Evolutionary conservation across 192 early-diverging fungal genomes (phyloP), one percentile per base, ranked within the genome.

Genomic region (Nowakowskiella sp.): DNA sequence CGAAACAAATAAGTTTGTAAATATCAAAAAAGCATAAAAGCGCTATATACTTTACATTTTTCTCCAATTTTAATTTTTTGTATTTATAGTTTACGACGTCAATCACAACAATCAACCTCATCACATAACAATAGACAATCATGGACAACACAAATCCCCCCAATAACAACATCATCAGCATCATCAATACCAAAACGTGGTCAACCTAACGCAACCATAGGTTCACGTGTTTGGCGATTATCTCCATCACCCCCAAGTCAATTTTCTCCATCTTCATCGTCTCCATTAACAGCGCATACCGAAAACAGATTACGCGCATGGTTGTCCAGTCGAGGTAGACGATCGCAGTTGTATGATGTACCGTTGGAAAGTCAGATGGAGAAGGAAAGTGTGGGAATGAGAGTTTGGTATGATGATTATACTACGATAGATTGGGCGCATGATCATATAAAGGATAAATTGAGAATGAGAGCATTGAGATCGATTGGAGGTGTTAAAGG

Each of bases 391-490:
- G 42, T 7, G 28, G 57, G 61, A 21, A 51, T 60, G 16, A 51
- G 72, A 16, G 72, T 73, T 19, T 66, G 53, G 3, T 67, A 67
- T 42, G 60, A 58, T 31, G 68, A 85, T 64, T 85, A 80, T 45
- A 67, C 75, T 0, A 85, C 83, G 3, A 78, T 85, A 23, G 89
- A 96, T 68, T 93, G 89, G 88, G 85, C 91, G 33, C 89, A 92
- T 56, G 91, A 93, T 67, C 77, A 84, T 52, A 84, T 85, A 8
- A 82, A 86, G 66, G 91, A 94, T 64, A 73, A 84, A 30, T 73
- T 80, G 16, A 66, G 89, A n/a, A 64, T 82, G 16, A 66, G 68
- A 16, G 33, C 23, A 10, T 7, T 67, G n/a, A 33, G 51, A 13
- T n/a, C 47, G 19, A 10, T 45, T 7, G 32, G 16, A 6, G 66